Evolutionary conservation across 164 flowering plant species (phyloP).

Genomic region (Buxus sempervirens): DNA sequence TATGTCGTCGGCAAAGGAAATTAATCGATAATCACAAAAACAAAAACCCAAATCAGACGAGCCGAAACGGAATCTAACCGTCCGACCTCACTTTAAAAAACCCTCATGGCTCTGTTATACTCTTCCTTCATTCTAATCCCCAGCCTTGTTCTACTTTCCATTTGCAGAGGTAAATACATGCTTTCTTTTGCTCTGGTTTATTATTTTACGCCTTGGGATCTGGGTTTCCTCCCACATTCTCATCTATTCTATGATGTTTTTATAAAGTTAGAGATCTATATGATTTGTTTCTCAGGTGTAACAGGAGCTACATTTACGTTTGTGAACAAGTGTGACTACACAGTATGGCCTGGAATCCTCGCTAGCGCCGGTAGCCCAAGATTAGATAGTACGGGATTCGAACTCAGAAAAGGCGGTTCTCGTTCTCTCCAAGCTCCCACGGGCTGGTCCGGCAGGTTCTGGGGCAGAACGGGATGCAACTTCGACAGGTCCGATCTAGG

Average conservation of each 20-base stretch:
- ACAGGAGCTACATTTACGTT: slow-evolving; percentile 68
- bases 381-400: slow-evolving; percentile 67
- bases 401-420: slow-evolving; percentile 45
- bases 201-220: background rate
- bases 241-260: background rate
- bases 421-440: slow-evolving; percentile 62
- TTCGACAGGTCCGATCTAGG: slow-evolving; percentile 58
- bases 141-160: slow-evolving; percentile 5
- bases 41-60: background rate
- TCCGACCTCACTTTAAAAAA: background rate
- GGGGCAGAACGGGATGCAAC: slow-evolving; percentile 83
- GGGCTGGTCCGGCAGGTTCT: slow-evolving; percentile 91
- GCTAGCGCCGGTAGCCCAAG: slow-evolving; percentile 55
- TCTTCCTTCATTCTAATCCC: background rate
- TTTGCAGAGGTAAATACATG: slow-evolving; percentile 9
- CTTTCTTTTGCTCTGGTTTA: background rate
- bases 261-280: background rate
- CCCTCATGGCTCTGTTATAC: slow-evolving; percentile 6
- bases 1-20: background rate
- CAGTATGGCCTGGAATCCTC: slow-evolving; percentile 88
- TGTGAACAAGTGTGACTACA: slow-evolving; percentile 68
- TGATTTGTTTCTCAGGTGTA: slow-evolving; percentile 25
- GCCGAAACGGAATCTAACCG: background rate
- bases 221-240: slow-evolving; percentile 1
- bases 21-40: background rate